Conservation (phyloP, 1,139 yeast genomes). For the Yamadazyma diddensiae region DNA sequence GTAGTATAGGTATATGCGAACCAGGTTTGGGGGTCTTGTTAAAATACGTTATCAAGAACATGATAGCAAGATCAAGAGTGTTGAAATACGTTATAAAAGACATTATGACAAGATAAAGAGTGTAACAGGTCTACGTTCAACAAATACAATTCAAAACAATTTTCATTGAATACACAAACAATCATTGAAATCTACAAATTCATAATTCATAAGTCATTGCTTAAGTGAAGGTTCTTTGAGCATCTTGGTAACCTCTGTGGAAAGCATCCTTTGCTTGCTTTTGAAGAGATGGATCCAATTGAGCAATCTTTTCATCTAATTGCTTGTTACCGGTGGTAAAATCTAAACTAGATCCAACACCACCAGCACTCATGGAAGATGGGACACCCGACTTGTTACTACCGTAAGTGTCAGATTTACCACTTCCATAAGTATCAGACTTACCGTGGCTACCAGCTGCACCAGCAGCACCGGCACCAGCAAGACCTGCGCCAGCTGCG, state of each 20-base stretch:
- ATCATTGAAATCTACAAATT: not conserved
- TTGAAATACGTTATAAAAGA: no score
- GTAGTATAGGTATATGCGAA: no score
- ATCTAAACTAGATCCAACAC: constrained; percentile 10
- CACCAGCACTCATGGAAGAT: not conserved
- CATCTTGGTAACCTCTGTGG: constrained; percentile 36
- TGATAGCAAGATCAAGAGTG: no score
- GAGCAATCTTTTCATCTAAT: constrained; percentile 32
- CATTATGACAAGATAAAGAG: no score
- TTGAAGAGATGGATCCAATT: constrained; percentile 32
- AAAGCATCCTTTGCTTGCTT: constrained; percentile 39
- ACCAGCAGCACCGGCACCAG: constrained; percentile 10
- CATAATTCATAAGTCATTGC: constrained; percentile 1
- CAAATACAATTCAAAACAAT: not conserved
- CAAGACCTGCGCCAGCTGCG: constrained; percentile 13
- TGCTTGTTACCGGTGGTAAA: constrained; percentile 35
- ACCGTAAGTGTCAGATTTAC: not conserved
- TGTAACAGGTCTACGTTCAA: not conserved
- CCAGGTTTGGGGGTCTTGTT: no score
- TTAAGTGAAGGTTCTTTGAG: constrained; percentile 24
- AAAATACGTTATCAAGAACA: no score
- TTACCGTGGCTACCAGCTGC: constrained; percentile 1
- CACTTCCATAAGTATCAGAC: not conserved
- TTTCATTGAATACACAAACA: constrained; percentile 1
- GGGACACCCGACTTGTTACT: constrained; percentile 1